Evolutionary conservation across 2,329 filamentous ascomycete species (phyloP), one percentile per base, ranked within the genome.

Genomic region (Ceratocystis smalleyi): DNA sequence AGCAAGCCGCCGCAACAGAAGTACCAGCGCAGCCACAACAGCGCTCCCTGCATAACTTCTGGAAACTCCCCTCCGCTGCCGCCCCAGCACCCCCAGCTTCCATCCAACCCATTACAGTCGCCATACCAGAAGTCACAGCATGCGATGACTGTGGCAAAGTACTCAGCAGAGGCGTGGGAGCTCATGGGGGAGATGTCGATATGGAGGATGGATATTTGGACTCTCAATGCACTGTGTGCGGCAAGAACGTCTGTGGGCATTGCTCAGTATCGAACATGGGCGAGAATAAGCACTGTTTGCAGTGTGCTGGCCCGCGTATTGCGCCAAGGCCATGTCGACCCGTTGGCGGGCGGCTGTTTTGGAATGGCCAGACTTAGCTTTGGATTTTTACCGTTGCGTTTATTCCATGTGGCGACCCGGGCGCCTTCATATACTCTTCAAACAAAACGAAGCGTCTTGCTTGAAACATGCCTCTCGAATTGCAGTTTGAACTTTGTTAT

Each of bases 261-360:
- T 85, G 83, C 69, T 83, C 81, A 0, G 76, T 84, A 49, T 82
- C 79, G 67, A 81, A 82, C 67, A 72, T 85, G 0, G 81, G 81
- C 2, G 77, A 80, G 67, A 74, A 80, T 68, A 75, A 79, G 66
- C 73, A 76, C 49, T 85, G 82, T 68, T 68, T 84, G 54, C 72
- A 71, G 3, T 85, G 83, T 68, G 79, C 80, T 0, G 77, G 77
- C 7, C 71, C 5, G 71, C 70, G 70, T 66, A 67, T 17, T 64
- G 64, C 8, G 8, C 60, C 19, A 60, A 67, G 2, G 67, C 66
- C 1, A 63, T 69, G n/a, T 59, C 67, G 2, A 65, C 72, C 19
- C 71, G 69, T 59, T 73, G 65, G 35, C 12, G 35, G 64, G 22
- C 43, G n/a, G n/a, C 5, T 32, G 30, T 24, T 27, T 22, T 51